Conservation (phyloP, 2,329 filamentous ascomycete genomes). For the Fusarium papillatum region DNA sequence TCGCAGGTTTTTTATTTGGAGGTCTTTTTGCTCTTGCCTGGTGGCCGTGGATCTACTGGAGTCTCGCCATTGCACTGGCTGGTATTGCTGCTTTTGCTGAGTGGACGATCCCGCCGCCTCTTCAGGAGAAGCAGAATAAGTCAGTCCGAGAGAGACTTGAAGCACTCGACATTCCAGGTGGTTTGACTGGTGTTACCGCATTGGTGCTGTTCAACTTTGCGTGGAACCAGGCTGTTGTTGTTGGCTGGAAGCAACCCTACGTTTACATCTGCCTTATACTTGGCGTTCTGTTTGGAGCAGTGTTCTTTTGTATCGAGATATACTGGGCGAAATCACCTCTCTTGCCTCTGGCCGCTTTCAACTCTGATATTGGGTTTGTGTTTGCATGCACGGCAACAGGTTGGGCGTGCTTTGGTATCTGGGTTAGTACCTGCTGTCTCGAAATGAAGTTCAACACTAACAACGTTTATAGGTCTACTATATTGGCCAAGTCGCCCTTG, state of each 20-base stretch:
- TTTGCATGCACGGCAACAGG: conserved; percentile 21
- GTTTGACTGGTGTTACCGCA: conserved; percentile 60
- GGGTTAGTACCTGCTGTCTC: neutral
- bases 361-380: conserved; percentile 17
- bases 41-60: conserved; percentile 56
- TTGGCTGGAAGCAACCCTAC: conserved; percentile 67
- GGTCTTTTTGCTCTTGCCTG: conserved; percentile 46
- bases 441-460: too few relatives aligned
- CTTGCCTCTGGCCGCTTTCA: conserved; percentile 12
- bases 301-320: conserved; percentile 12
- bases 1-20: conserved; percentile 44
- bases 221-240: conserved; percentile 71
- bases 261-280: conserved; percentile 67
- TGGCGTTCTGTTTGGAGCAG: conserved; percentile 58
- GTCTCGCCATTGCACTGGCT: conserved; percentile 1
- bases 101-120: conserved; percentile 29
- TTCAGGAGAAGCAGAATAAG: conserved; percentile 31
- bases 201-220: conserved; percentile 72
- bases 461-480: conserved; percentile 5
- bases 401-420: conserved; percentile 26
- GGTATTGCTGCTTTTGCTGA: neutral
- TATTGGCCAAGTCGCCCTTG: conserved; percentile 47
- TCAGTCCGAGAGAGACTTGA: neutral
- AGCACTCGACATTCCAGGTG: conserved; percentile 29
- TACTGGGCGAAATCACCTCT: conserved; percentile 13